Base-by-base conservation (phyloP, 345 rosid genomes). In the Trapa incisa region DNA sequence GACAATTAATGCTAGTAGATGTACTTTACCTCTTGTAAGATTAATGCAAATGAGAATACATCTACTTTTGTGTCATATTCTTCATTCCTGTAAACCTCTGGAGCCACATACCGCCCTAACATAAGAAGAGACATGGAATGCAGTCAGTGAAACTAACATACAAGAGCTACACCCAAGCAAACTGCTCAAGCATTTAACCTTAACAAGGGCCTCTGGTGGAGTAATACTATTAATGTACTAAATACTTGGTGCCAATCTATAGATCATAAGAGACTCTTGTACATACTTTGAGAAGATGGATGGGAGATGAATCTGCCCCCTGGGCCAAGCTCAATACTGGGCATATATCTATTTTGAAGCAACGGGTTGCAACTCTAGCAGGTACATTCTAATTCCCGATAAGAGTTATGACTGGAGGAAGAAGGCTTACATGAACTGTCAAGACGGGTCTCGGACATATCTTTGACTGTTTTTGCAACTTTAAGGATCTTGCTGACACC, bases 41-140 rank as follows among this genome's bases (percentile, higher is more conserved):
- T 85, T 75, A 89, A 79, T 71, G 91, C 91, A 73, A 89, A 89
- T 5, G 96, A 87, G 78, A 87, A 89, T 37, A 89, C 89, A 71
- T 89, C 93, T 68, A 80, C 96, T 80, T 84, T 89, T 67, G 91
- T 87, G 56, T 79, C 96, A 75, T 87, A 87, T 70, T 84, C 96
- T 83, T 89, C 91, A 71, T 80, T 87, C 70, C 76, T 87, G 71
- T 75, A 87, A 47, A 89, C 91, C 78, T 87, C 96, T 56, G 93
- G 93, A 70, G 93, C 96, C 80, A 81, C 89, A 73, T 89, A 89
- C 61, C 93, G 73, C 83, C 87, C 96, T 87, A 79, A 61, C 61
- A 52, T 17, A 39, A 16, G 65, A 4, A 61, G 69, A 39, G 17
- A 42, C 29, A 52, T 22, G 53, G 65, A 64, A 41, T 41, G 65